Base-by-base conservation (phyloP, 2,329 filamentous ascomycete genomes). In the Sporothrix dimorphospora region DNA sequence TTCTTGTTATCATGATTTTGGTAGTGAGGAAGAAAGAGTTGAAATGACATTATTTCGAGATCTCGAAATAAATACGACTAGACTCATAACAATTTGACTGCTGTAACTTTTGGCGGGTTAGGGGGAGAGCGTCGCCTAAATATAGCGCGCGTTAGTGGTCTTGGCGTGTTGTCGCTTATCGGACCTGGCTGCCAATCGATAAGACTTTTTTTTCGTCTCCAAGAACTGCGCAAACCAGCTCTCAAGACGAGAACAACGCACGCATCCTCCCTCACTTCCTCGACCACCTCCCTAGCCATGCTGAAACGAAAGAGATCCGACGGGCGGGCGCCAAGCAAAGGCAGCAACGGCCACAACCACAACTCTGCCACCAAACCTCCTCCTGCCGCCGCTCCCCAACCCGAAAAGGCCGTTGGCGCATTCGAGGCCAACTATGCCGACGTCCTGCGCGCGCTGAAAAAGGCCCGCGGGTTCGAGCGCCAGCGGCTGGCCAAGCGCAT, bases 391-490 rank as follows among this genome's bases (percentile, higher is more conserved):
- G 19, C 34, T 7, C 72, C 75, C 1, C 71, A 73, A 27, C 75
- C 75, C 1, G 73, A 75, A 38, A 72, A 72, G 34, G 73, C 73
- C 40, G 53, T 75, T 16, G 47, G 47, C 16, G 27, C 47, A 9
- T 75, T 76, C 21, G 72, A 75, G 53, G 70, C 69, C 16, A 73
- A 71, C 71, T 34, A 70, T 5, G 53, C 88, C 78, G 85, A 89
- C 47, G 83, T 95, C 9, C 86, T 86, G 74, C 86, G 88, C 72
- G 91, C 90, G 0, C 84, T 95, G 73, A 94, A 94, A 80, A 84
- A 86, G 12, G 91, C 90, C 72, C 93, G 92, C 78, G 90, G 90
- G 63, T 91, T 93, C 78, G 92, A 95, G 83, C 87, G 92, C 61
- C 93, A 95, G 81, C 92, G 94, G 75, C 86, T 92, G 73, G 86